Conservation (phyloP, 177 flowering plant genomes). For the Vitis hybrid region DNA sequence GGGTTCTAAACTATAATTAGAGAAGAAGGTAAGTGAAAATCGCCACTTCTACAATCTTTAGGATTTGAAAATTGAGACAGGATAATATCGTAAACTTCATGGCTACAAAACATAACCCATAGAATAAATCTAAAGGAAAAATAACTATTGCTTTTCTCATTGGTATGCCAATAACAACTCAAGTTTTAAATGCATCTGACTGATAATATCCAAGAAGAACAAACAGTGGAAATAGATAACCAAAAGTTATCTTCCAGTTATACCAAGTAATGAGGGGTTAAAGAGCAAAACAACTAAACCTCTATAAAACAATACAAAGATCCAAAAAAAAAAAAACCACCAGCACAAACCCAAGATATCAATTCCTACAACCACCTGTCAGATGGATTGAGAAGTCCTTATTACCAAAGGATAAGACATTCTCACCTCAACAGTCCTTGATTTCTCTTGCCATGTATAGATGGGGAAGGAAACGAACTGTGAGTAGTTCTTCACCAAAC, state of each 20-base stretch:
- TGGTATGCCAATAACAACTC: too few relatives aligned
- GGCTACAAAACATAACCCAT: too few relatives aligned
- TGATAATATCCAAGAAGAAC: too few relatives aligned
- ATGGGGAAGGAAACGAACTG: conserved; percentile 97
- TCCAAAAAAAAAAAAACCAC: background rate
- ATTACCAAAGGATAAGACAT: background rate
- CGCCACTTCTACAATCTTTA: too few relatives aligned
- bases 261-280: background rate
- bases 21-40: too few relatives aligned
- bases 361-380: background rate
- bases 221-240: too few relatives aligned
- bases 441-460: conserved; percentile 96
- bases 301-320: background rate
- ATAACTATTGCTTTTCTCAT: too few relatives aligned
- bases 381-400: background rate
- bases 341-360: background rate
- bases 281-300: background rate
- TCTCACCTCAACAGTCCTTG: conserved; percentile 91
- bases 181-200: too few relatives aligned
- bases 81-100: too few relatives aligned
- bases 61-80: too few relatives aligned
- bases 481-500: conserved; percentile 91
- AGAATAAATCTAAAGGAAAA: too few relatives aligned
- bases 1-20: too few relatives aligned
- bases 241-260: background rate